Conservation (phyloP, 768 basidiomycete genomes). For the Suillus bovinus region DNA sequence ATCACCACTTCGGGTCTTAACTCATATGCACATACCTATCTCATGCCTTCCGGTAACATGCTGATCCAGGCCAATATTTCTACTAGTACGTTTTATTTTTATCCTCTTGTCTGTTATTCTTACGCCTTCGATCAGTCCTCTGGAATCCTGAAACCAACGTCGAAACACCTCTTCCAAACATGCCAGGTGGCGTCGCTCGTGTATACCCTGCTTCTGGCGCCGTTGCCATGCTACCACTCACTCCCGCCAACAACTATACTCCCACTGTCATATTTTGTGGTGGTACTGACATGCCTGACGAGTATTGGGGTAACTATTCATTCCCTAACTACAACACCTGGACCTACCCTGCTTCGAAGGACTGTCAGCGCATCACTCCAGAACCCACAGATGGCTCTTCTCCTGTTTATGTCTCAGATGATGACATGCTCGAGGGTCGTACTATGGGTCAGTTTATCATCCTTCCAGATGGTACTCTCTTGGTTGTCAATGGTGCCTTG, state of each 20-base stretch:
- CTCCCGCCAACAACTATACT: slow-evolving; percentile 83
- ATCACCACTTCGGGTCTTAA: slow-evolving; percentile 74
- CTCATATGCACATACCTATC: slow-evolving; percentile 71
- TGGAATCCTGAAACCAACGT: slow-evolving; percentile 55
- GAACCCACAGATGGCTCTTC: slow-evolving; percentile 71
- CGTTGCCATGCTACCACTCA: slow-evolving; percentile 87
- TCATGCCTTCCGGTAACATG: slow-evolving; percentile 76
- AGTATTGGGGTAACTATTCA: slow-evolving; percentile 75
- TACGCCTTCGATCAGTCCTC: slow-evolving; percentile 32
- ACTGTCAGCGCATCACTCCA: slow-evolving; percentile 85
- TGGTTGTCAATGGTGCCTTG: slow-evolving; percentile 77
- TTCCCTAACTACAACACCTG: slow-evolving; percentile 74
- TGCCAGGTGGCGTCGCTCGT: slow-evolving; percentile 73
- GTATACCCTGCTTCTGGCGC: slow-evolving; percentile 92
- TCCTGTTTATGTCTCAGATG: slow-evolving; percentile 67
- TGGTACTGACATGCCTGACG: slow-evolving; percentile 75
- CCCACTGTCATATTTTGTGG: slow-evolving; percentile 91
- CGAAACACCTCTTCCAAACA: slow-evolving; percentile 66
- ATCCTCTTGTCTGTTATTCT: neutral
- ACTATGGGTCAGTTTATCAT: slow-evolving; percentile 93
- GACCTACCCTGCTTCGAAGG: slow-evolving; percentile 64
- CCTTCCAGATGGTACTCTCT: slow-evolving; percentile 75
- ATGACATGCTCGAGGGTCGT: slow-evolving; percentile 69
- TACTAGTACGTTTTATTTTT: slow-evolving; percentile 47
- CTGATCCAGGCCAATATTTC: slow-evolving; percentile 83